phyloP scores from a whole-genome alignment of 371 early-diverging fungal genomes.

The Mucor circinelloides region DNA sequence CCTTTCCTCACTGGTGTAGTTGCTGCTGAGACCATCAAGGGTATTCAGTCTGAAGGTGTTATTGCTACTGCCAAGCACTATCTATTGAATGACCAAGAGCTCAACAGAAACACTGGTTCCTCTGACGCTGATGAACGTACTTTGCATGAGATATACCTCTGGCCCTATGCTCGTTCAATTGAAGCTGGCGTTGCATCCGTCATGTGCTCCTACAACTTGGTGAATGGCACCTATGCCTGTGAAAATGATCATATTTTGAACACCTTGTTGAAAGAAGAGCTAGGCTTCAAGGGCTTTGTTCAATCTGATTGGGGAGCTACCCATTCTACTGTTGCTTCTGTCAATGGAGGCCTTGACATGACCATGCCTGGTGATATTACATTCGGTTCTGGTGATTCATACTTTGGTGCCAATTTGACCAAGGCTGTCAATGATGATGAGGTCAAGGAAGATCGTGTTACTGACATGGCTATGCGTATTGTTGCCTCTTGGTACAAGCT shows the following conservation, averaged over 20 bases:
- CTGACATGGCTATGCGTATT: constrained; percentile 63
- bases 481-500: constrained; percentile 58
- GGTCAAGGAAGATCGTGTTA: constrained; percentile 40
- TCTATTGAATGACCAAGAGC: constrained; percentile 55
- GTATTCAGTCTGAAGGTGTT: constrained; percentile 47
- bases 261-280: constrained; percentile 47
- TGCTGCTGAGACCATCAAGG: constrained; percentile 32
- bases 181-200: constrained; percentile 58
- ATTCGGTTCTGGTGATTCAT: constrained; percentile 20
- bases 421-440: constrained; percentile 28
- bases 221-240: constrained; percentile 55
- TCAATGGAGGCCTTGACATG: constrained; percentile 59
- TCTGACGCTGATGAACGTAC: constrained; percentile 53
- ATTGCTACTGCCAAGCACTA: constrained; percentile 60
- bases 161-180: constrained; percentile 55
- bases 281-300: constrained; percentile 53
- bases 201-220: constrained; percentile 62
- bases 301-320: constrained; percentile 46
- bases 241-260: constrained; percentile 51
- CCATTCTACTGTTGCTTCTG: constrained; percentile 31
- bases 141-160: constrained; percentile 60
- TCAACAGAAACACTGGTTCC: constrained; percentile 28
- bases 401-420: constrained; percentile 42
- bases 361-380: constrained; percentile 58
- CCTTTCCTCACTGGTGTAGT: constrained; percentile 56